Base-by-base conservation (phyloP, 148 eudicot genomes). In the Agrostemma githago region DNA sequence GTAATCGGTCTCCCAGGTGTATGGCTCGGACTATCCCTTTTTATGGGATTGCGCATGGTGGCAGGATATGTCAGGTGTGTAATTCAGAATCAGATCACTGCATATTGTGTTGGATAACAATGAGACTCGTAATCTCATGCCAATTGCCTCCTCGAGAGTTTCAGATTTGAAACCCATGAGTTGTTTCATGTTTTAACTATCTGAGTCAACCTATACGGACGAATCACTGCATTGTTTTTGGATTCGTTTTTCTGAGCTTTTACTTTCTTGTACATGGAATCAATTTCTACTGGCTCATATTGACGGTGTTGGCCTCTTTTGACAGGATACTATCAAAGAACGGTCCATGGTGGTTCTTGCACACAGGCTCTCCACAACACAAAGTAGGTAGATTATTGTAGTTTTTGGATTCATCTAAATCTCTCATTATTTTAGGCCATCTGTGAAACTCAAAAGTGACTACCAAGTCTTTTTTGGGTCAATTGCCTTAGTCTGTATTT, bases 301-400 rank as follows among this genome's bases (percentile, higher is more conserved):
- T 62, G 21, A 54, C 59, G 53, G 6, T 54, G 19, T 39, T 74
- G 69, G 56, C 4, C 15, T 8, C 9, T 4, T 41, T 20, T 73
- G 62, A n/a, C 86, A 91, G 94, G 72, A 79, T 88, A 54, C 70
- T 72, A n/a, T 82, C 87, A 58, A 83, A 80, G 74, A 82, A 74
- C 72, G 92, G 96, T 43, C 96, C 96, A 10, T 88, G 94, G 96
- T 88, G 98, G 97, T 93, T 93, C 80, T 80, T 93, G 79, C 98
- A 93, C 75, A 66, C 72, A 74, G 86, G 80, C 61, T 68, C 74
- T 14, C 64, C 63, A 53, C 76, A 54, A 77, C 67, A 63, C 54
- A 74, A 77, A 82, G 88, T 87, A 44, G 26, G 84, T 53, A 16
- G 44, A 14, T 70, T 10, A 44, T 69, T 26, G 5, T 20, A 15